Conservation (phyloP, 176 grass and related monocot genomes). For the Oryza longistaminata region DNA sequence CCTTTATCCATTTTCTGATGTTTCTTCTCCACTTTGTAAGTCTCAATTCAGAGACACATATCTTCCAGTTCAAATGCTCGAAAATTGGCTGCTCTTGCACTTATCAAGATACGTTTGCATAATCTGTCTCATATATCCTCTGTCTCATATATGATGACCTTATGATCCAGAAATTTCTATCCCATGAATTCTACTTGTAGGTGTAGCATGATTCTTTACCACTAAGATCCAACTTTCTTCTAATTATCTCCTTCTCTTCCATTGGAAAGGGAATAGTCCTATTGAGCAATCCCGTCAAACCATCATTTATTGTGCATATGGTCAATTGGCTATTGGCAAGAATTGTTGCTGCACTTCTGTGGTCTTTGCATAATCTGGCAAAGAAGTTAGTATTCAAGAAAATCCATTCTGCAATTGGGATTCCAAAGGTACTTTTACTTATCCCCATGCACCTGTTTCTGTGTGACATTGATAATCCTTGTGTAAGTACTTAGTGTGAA, state of each 20-base stretch:
- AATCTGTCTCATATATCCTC: not conserved
- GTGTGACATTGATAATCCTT: conserved; percentile 23
- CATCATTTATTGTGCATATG: conserved; percentile 46
- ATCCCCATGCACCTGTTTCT: not conserved
- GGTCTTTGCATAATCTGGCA: conserved; percentile 88
- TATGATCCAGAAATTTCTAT: conserved; percentile 10
- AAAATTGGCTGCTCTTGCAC: conserved; percentile 60
- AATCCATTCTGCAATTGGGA: conserved; percentile 83
- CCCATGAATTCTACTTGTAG: conserved; percentile 4
- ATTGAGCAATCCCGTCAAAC: conserved; percentile 48
- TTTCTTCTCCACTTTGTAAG: conserved; percentile 46
- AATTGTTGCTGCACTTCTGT: conserved; percentile 62
- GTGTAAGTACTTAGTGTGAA: conserved; percentile 17
- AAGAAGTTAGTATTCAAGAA: conserved; percentile 78
- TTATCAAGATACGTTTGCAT: conserved; percentile 81
- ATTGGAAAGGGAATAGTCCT: conserved; percentile 70
- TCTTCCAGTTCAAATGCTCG: conserved; percentile 56
- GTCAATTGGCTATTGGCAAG: conserved; percentile 70
- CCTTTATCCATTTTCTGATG: conserved; percentile 24
- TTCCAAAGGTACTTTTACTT: conserved; percentile 75
- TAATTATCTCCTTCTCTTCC: not conserved
- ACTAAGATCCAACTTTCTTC: conserved; percentile 12
- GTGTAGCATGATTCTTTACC: conserved; percentile 27
- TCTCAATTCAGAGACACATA: conserved; percentile 94
- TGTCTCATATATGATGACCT: conserved; percentile 15